These are phyloP conservation scores for Potentilla sterilis DNA, from an alignment of 306 rosid genomes.

Conservation along the genomic window DNA sequence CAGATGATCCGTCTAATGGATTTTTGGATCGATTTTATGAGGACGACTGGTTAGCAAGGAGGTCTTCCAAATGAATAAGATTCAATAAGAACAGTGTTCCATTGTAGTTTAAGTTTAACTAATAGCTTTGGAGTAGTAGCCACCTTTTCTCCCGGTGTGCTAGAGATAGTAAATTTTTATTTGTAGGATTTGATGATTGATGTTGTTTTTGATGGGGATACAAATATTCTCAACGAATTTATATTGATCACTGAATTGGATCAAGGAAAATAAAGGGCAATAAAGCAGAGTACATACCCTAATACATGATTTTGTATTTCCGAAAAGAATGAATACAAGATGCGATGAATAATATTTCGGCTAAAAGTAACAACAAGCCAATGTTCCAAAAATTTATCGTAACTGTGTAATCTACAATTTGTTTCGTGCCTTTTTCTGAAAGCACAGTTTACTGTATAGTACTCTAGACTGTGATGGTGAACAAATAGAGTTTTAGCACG, in stretches of 20 bases:
- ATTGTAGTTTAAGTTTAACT: too few species aligned
- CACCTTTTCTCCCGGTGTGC: background rate
- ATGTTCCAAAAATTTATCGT: slow-evolving; percentile 28
- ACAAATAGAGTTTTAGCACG: slow-evolving; percentile 73
- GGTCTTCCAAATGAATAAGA: background rate
- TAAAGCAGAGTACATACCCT: background rate
- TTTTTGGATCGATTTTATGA: background rate
- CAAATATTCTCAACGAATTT: background rate
- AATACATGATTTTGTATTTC: slow-evolving; percentile 37
- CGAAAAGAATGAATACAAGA: slow-evolving; percentile 44
- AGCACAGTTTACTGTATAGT: slow-evolving; percentile 15
- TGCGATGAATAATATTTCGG: slow-evolving; percentile 33
- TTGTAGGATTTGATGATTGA: background rate
- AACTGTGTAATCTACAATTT: slow-evolving; percentile 39
- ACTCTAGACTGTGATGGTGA: slow-evolving; percentile 65
- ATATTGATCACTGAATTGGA: background rate
- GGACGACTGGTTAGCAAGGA: background rate
- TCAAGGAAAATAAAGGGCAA: background rate
- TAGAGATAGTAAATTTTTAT: background rate
- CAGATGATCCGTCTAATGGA: background rate
- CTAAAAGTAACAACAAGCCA: slow-evolving; percentile 27
- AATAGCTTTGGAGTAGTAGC: background rate
- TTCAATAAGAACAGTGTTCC: background rate
- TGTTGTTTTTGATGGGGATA: background rate
- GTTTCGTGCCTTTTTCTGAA: slow-evolving; percentile 20